Conservation (phyloP, 75 land plant genomes). For the Sequoia sempervirens region DNA sequence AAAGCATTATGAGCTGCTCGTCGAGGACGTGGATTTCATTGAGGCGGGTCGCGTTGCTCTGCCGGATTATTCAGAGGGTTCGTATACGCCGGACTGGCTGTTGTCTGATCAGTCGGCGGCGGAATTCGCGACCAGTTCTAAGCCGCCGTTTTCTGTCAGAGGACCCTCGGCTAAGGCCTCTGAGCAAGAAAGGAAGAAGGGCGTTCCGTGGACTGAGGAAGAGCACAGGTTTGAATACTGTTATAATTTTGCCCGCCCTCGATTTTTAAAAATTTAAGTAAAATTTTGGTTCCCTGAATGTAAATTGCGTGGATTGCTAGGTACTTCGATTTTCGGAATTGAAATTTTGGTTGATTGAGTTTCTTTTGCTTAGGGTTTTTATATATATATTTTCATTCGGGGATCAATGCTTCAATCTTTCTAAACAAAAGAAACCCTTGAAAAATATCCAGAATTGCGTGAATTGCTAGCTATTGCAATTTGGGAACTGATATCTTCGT, state of each 20-base stretch:
- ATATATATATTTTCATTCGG: too few relatives aligned
- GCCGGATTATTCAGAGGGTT: constrained; percentile 21
- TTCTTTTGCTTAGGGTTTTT: not conserved
- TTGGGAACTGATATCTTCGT: not conserved
- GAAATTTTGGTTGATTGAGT: not conserved
- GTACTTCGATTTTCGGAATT: not conserved
- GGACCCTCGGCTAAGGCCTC: constrained; percentile 9
- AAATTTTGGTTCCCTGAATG: too few relatives aligned
- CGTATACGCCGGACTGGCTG: not conserved
- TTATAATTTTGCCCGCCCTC: not conserved
- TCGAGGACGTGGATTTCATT: constrained; percentile 30
- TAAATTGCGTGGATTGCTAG: too few relatives aligned
- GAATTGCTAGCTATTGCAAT: not conserved
- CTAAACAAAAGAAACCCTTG: not conserved
- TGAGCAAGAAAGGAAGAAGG: constrained; percentile 67
- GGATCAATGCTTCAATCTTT: not conserved
- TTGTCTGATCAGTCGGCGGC: not conserved
- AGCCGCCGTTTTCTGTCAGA: constrained; percentile 2
- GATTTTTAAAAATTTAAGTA: not conserved
- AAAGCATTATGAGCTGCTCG: constrained; percentile 44
- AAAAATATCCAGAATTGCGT: too few relatives aligned
- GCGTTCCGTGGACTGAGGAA: constrained; percentile 78
- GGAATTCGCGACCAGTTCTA: not conserved
- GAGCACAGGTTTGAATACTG: constrained; percentile 51
- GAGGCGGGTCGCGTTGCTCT: constrained; percentile 36